These are phyloP conservation scores for Colletotrichum tamarilloi DNA, from an alignment of 2,329 filamentous ascomycete species.

Conservation along the genomic window DNA sequence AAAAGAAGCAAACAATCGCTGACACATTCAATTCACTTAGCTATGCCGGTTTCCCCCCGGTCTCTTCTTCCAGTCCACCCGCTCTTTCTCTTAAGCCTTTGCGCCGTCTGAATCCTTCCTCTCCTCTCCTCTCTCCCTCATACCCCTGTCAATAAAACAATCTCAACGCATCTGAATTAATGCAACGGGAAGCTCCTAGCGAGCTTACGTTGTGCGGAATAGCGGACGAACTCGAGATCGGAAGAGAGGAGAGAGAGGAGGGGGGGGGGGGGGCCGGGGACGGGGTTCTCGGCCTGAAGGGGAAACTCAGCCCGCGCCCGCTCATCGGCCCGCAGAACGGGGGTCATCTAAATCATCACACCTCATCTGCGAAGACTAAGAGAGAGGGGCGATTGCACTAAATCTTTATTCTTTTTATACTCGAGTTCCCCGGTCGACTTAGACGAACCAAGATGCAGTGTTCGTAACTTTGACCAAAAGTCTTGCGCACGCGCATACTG, in stretches of 20 bases:
- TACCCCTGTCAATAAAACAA: not conserved
- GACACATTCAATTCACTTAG: not conserved
- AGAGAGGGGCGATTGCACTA: not conserved
- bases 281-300: not conserved
- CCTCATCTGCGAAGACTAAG: not conserved
- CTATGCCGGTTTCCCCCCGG: not conserved
- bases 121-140: not conserved
- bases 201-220: not conserved
- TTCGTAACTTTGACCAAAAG: not conserved
- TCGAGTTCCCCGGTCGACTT: not conserved
- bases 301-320: not conserved
- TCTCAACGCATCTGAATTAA: not conserved
- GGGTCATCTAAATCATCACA: not conserved
- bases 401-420: not conserved
- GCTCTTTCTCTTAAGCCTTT: not conserved
- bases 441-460: not conserved
- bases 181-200: not conserved
- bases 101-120: not conserved
- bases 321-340: slow-evolving; percentile 3
- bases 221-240: not conserved
- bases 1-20: not conserved
- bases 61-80: not conserved
- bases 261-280: not conserved
- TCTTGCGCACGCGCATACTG: not conserved
- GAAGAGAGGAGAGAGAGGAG: not conserved